Percentiles rank a stretch among this genome's conserved stretches.
Evolutionary conservation across 2,329 filamentous ascomycete genomes (phyloP).

Genomic region (Penicillium sp.): DNA sequence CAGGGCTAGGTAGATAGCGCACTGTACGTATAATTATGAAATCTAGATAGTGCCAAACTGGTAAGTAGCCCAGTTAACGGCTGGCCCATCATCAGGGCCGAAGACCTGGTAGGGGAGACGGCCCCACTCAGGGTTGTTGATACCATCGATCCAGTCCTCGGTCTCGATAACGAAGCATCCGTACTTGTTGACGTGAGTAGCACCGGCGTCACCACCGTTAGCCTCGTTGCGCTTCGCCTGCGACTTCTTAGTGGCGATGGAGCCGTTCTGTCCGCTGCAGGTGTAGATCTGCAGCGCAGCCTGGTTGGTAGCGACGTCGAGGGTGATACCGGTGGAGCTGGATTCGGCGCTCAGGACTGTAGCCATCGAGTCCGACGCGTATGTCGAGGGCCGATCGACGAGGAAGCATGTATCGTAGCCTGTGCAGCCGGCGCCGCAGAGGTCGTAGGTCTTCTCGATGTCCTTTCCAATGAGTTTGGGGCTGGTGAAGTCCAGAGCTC

Average conservation of each 20-base stretch:
- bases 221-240: slow-evolving; percentile 52
- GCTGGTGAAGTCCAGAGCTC: slow-evolving; percentile 60
- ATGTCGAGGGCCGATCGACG: slow-evolving; percentile 42
- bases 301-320: slow-evolving; percentile 81
- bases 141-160: slow-evolving; percentile 88
- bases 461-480: slow-evolving; percentile 77
- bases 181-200: slow-evolving; percentile 57
- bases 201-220: slow-evolving; percentile 48
- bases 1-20: neutral
- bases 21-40: neutral
- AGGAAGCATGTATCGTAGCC: slow-evolving; percentile 70
- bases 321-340: slow-evolving; percentile 72
- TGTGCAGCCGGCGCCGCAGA: slow-evolving; percentile 78
- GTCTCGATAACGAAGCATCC: slow-evolving; percentile 90
- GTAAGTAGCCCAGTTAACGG: slow-evolving; percentile 45
- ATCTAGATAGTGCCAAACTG: slow-evolving; percentile 41
- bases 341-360: slow-evolving; percentile 60
- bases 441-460: slow-evolving; percentile 60
- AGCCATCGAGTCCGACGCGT: slow-evolving; percentile 33
- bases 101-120: slow-evolving; percentile 49
- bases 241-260: slow-evolving; percentile 41
- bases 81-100: slow-evolving; percentile 38
- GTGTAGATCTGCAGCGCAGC: slow-evolving; percentile 85
- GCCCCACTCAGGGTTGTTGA: slow-evolving; percentile 88
- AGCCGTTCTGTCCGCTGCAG: slow-evolving; percentile 74